Percentiles rank a stretch among this genome's conserved stretches.
Conservation (phyloP, 768 basidiomycete species). For the Scleroderma bovista region DNA sequence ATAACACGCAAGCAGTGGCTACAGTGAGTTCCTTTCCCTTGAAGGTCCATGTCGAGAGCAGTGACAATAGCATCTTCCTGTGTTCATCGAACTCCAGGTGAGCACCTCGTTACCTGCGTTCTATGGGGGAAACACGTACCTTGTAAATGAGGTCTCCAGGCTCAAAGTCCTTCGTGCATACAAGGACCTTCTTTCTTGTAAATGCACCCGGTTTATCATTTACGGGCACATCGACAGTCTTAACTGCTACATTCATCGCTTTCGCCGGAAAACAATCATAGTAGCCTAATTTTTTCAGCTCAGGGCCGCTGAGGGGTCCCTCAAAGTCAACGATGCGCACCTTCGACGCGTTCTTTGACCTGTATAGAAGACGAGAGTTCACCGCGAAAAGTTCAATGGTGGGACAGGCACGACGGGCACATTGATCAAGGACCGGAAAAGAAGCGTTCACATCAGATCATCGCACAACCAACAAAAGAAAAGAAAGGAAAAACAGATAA, state of each 20-base stretch:
- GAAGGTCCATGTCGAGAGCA: slow-evolving; percentile 66
- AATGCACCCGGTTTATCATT: slow-evolving; percentile 15
- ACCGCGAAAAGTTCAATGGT: neutral
- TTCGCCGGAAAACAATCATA: slow-evolving; percentile 74
- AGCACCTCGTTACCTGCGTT: neutral
- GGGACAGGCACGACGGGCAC: slow-evolving; percentile 5
- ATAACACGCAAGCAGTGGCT: slow-evolving; percentile 66
- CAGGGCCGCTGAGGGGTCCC: slow-evolving; percentile 1
- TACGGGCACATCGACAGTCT: slow-evolving; percentile 27
- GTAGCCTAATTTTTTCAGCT: slow-evolving; percentile 50
- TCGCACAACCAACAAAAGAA: slow-evolving; percentile 18
- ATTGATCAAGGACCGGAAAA: slow-evolving; percentile 14
- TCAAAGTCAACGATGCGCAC: slow-evolving; percentile 44
- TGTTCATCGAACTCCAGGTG: slow-evolving; percentile 3
- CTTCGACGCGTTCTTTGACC: slow-evolving; percentile 68
- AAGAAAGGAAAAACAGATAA: slow-evolving; percentile 13
- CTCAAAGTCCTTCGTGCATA: slow-evolving; percentile 61
- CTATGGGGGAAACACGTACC: slow-evolving; percentile 30
- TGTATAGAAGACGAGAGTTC: slow-evolving; percentile 26
- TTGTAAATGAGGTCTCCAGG: slow-evolving; percentile 75
- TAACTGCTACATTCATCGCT: slow-evolving; percentile 61
- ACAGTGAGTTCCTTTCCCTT: slow-evolving; percentile 63
- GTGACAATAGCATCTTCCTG: slow-evolving; percentile 74
- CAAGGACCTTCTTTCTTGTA: slow-evolving; percentile 46
- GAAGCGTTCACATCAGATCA: slow-evolving; percentile 59